Evolutionary conservation across 2,329 filamentous ascomycete species (phyloP).

Genomic region (Botryosphaeria agaves): DNA sequence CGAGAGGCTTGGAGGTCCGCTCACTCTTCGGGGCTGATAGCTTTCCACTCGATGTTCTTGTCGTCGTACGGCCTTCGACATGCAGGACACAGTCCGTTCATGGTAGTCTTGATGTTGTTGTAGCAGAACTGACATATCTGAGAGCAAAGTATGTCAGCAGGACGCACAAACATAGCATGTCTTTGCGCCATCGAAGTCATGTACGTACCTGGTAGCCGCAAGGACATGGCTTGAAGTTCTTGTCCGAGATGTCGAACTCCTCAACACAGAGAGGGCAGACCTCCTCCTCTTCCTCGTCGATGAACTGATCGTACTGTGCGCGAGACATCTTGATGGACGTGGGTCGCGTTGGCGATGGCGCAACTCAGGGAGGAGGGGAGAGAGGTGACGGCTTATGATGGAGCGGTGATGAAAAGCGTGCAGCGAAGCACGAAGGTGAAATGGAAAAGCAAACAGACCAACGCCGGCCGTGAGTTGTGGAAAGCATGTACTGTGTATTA

Average conservation of each 20-base stretch:
- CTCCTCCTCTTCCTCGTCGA: slow-evolving; percentile 34
- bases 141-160: neutral
- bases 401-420: no score
- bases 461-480: no score
- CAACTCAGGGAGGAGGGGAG: no score
- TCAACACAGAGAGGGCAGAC: slow-evolving; percentile 91
- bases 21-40: slow-evolving; percentile 88
- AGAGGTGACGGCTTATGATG: no score
- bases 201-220: slow-evolving; percentile 87
- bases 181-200: slow-evolving; percentile 1
- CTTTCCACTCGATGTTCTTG: slow-evolving; percentile 92
- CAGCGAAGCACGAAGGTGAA: no score
- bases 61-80: slow-evolving; percentile 93
- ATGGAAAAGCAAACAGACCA: no score
- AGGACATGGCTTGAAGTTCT: slow-evolving; percentile 90
- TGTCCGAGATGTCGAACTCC: slow-evolving; percentile 94
- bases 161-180: slow-evolving; percentile 1
- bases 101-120: slow-evolving; percentile 97
- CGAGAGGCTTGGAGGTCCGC: slow-evolving; percentile 18
- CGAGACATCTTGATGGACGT: no score
- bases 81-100: slow-evolving; percentile 95
- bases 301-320: slow-evolving; percentile 33
- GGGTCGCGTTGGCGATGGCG: no score
- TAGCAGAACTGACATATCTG: slow-evolving; percentile 99
- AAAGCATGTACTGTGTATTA: no score